These are phyloP conservation scores for Russula brevipes DNA, from an alignment of 768 basidiomycete species.

Conservation along the genomic window DNA sequence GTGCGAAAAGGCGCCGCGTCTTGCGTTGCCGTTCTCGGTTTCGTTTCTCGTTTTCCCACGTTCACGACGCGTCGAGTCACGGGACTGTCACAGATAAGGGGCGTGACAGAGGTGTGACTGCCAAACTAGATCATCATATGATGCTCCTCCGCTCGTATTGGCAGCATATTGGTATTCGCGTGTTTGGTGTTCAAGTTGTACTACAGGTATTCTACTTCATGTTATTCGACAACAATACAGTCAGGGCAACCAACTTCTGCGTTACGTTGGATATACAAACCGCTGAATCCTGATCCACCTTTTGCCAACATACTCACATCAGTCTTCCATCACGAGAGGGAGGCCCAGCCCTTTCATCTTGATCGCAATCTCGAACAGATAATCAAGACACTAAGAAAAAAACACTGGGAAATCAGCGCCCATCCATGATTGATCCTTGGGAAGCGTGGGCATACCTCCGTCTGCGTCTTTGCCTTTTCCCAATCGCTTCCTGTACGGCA, in stretches of 20 bases:
- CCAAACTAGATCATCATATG: no score
- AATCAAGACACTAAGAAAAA: conserved; percentile 70
- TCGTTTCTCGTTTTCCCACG: no score
- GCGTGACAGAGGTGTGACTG: not conserved
- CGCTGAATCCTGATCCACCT: not conserved
- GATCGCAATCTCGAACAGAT: conserved; percentile 83
- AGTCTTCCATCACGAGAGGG: conserved; percentile 41
- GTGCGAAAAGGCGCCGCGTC: no score
- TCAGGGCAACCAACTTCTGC: no score
- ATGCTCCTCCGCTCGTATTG: no score
- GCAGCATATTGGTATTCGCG: not conserved
- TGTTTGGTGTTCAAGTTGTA: not conserved
- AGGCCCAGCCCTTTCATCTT: conserved; percentile 70
- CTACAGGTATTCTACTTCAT: not conserved
- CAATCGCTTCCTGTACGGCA: conserved; percentile 52
- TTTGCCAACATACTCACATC: not conserved
- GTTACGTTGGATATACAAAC: not conserved
- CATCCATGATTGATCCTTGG: not conserved
- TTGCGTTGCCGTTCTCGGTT: no score
- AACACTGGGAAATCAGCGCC: not conserved
- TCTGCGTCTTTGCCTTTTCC: conserved; percentile 87
- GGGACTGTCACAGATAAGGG: not conserved
- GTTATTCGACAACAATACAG: not conserved
- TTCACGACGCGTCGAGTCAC: conserved; percentile 10
- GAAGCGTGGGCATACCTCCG: conserved; percentile 47